phyloP scores from a whole-genome alignment of 2,329 filamentous ascomycete species.

The Pyrenochaeta sp. region DNA sequence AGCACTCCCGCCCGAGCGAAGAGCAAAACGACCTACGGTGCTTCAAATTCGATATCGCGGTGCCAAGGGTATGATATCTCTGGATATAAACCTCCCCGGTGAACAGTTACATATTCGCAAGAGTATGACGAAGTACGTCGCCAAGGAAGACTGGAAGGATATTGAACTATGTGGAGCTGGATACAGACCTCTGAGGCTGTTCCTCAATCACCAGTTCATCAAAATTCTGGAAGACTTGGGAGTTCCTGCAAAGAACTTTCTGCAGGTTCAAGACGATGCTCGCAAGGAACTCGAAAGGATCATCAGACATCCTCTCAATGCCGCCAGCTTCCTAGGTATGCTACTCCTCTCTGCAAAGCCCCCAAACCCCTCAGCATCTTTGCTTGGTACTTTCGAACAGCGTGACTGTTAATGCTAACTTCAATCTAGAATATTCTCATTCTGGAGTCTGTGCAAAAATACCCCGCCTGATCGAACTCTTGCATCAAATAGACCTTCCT shows the following conservation, averaged over 20 bases:
- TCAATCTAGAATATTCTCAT: constrained; percentile 57
- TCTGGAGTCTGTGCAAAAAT: constrained; percentile 69
- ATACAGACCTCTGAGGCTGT: constrained; percentile 70
- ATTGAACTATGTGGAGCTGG: constrained; percentile 77
- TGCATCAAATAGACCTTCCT: constrained; percentile 66
- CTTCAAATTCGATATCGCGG: constrained; percentile 75
- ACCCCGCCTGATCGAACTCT: constrained; percentile 66
- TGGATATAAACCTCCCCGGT: constrained; percentile 69
- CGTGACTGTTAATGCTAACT: neutral
- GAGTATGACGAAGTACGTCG: constrained; percentile 81
- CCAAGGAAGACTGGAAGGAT: constrained; percentile 55
- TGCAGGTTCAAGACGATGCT: constrained; percentile 68
- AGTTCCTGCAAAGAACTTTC: constrained; percentile 66
- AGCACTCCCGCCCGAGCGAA: constrained; percentile 57
- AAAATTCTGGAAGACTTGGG: constrained; percentile 85
- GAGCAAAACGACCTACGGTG: constrained; percentile 52
- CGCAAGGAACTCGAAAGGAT: constrained; percentile 67
- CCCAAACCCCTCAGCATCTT: neutral
- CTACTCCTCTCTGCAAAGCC: neutral
- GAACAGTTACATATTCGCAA: constrained; percentile 66
- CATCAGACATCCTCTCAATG: constrained; percentile 66
- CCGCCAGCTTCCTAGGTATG: constrained; percentile 66
- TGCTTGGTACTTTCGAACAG: neutral
- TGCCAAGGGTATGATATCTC: constrained; percentile 67
- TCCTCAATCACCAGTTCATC: constrained; percentile 81